Conservation (phyloP, 345 rosid genomes). For the Ceriops zippeliana region DNA sequence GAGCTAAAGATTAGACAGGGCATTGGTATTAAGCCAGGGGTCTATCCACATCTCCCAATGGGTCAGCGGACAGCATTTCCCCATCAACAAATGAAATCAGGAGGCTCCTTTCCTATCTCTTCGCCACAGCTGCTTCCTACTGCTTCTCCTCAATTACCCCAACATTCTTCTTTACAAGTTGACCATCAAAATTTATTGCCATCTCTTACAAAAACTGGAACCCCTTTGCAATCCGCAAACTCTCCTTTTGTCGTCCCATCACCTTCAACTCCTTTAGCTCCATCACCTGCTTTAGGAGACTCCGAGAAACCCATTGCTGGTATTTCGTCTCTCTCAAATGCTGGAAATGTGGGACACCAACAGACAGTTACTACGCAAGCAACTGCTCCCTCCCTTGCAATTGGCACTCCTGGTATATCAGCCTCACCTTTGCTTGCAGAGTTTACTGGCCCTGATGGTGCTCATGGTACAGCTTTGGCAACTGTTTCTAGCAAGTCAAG, state of each 20-base stretch:
- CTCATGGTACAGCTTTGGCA: slow-evolving; percentile 48
- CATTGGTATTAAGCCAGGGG: slow-evolving; percentile 63
- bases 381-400: slow-evolving; percentile 76
- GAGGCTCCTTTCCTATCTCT: slow-evolving; percentile 59
- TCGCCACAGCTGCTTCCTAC: slow-evolving; percentile 77
- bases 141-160: slow-evolving; percentile 80
- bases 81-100: slow-evolving; percentile 71
- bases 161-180: slow-evolving; percentile 82
- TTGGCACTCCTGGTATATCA: slow-evolving; percentile 98
- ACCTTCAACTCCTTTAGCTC: slow-evolving; percentile 83
- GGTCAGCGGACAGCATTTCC: slow-evolving; percentile 63
- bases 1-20: slow-evolving; percentile 68
- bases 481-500: slow-evolving; percentile 56
- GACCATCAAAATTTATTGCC: slow-evolving; percentile 71
- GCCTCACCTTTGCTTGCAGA: slow-evolving; percentile 95
- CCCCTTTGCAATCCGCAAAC: slow-evolving; percentile 78
- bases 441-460: slow-evolving; percentile 65
- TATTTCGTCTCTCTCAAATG: slow-evolving; percentile 53
- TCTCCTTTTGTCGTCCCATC: slow-evolving; percentile 85
- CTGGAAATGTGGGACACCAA: slow-evolving; percentile 61
- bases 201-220: slow-evolving; percentile 53
- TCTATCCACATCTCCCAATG: slow-evolving; percentile 56
- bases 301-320: slow-evolving; percentile 72
- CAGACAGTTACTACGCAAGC: slow-evolving; percentile 52
- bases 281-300: slow-evolving; percentile 86